phyloP scores from a whole-genome alignment of 345 rosid genomes.

The Stellera chamaejasme region DNA sequence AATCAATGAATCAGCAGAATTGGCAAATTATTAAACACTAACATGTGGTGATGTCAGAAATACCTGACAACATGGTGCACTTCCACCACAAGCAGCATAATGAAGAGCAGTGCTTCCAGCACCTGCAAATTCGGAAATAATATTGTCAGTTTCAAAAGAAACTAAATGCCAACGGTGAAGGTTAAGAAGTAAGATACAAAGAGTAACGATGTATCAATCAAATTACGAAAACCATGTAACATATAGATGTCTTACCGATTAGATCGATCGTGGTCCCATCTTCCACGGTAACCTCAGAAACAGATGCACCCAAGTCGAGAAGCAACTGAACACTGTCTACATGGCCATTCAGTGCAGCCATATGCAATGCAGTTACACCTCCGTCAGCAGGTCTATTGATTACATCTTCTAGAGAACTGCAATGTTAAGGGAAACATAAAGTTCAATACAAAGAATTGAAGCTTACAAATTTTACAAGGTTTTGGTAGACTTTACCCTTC shows the following conservation, averaged over 20 bases:
- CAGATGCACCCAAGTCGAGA: slow-evolving; percentile 83
- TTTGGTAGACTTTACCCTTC: slow-evolving; percentile 27
- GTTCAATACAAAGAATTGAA: slow-evolving; percentile 5
- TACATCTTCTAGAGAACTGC: slow-evolving; percentile 55
- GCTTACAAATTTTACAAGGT: neutral
- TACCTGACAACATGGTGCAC: slow-evolving; percentile 87
- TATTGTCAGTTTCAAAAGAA: neutral
- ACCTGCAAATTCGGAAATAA: slow-evolving; percentile 37
- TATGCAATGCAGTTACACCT: slow-evolving; percentile 88
- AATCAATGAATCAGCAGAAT: slow-evolving; percentile 9
- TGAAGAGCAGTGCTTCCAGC: slow-evolving; percentile 94
- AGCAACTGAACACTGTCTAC: slow-evolving; percentile 74
- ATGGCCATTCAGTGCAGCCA: slow-evolving; percentile 92
- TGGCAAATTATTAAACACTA: neutral
- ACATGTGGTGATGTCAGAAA: no score
- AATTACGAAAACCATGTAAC: neutral
- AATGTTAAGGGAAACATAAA: slow-evolving; percentile 13
- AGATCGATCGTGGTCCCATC: slow-evolving; percentile 95
- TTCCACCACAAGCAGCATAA: slow-evolving; percentile 99
- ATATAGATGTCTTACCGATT: slow-evolving; percentile 42
- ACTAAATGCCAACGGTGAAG: no score
- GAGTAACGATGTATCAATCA: neutral
- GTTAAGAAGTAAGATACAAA: no score
- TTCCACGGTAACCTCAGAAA: slow-evolving; percentile 64
- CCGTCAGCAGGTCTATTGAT: slow-evolving; percentile 89